These are phyloP conservation scores for Pouteria glomerata DNA, from an alignment of 148 eudicot species.

Conservation along the genomic window DNA sequence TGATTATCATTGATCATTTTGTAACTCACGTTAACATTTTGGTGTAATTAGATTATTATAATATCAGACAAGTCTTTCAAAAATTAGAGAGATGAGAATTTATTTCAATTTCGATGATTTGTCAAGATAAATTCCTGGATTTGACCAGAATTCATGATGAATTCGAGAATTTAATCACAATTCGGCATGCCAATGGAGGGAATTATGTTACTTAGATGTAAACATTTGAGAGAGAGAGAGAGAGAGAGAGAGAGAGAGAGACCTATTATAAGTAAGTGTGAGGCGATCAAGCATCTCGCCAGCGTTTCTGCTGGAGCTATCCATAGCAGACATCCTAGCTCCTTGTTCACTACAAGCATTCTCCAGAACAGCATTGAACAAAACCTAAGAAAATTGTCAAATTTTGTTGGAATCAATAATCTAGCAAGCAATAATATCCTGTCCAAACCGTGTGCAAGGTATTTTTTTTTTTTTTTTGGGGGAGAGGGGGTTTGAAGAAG, in stretches of 20 bases:
- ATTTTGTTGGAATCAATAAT: neutral
- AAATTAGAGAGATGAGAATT: too few species aligned
- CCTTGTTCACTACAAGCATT: slow-evolving; percentile 94
- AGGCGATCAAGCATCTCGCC: slow-evolving; percentile 91
- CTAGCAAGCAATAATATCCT: neutral
- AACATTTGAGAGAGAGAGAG: neutral
- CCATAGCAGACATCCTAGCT: slow-evolving; percentile 93
- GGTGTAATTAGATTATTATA: too few species aligned
- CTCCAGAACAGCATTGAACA: slow-evolving; percentile 81
- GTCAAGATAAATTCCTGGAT: too few species aligned
- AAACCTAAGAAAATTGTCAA: slow-evolving; percentile 36
- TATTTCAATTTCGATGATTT: too few species aligned
- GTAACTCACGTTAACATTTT: too few species aligned
- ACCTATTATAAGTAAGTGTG: slow-evolving; percentile 79
- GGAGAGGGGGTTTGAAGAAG: too few species aligned
- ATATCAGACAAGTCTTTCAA: too few species aligned
- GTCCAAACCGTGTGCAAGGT: neutral
- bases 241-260: slow-evolving; percentile 20
- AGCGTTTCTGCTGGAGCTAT: slow-evolving; percentile 84
- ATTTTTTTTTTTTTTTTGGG: too few species aligned
- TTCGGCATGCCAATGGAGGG: too few species aligned
- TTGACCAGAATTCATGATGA: too few species aligned
- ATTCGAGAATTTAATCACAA: too few species aligned
- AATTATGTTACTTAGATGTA: neutral
- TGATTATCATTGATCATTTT: too few species aligned